Evolutionary conservation across 2,329 filamentous ascomycete genomes (phyloP).

Genomic region (Ceratocystis colombiana): DNA sequence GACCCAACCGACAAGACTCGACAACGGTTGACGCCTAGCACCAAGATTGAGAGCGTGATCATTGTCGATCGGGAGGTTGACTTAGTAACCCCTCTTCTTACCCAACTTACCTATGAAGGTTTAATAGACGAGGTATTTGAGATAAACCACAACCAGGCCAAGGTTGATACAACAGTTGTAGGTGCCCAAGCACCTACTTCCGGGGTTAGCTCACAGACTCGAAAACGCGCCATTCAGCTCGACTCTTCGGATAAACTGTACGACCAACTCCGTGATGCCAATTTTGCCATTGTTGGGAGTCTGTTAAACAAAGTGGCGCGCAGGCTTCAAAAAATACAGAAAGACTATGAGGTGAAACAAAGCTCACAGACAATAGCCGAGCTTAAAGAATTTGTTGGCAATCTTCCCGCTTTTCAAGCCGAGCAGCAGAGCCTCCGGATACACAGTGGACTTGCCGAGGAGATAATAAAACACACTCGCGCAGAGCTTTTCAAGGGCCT

Average conservation of each 20-base stretch:
- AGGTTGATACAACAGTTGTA: slow-evolving; percentile 82
- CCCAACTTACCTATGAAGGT: slow-evolving; percentile 93
- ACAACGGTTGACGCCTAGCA: slow-evolving; percentile 70
- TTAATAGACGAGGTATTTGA: slow-evolving; percentile 88
- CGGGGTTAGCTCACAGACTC: slow-evolving; percentile 47
- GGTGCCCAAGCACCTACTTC: slow-evolving; percentile 56
- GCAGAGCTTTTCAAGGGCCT: slow-evolving; percentile 80
- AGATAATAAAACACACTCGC: slow-evolving; percentile 86
- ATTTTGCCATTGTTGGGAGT: slow-evolving; percentile 88
- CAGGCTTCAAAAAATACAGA: slow-evolving; percentile 69
- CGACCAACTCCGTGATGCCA: slow-evolving; percentile 75
- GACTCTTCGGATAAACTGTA: slow-evolving; percentile 87
- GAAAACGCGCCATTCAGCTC: slow-evolving; percentile 78
- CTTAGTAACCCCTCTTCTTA: slow-evolving; percentile 81
- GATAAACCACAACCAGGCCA: slow-evolving; percentile 84
- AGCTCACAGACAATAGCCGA: slow-evolving; percentile 80
- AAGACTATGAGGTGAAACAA: slow-evolving; percentile 84
- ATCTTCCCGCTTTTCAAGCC: slow-evolving; percentile 80
- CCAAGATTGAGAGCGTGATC: slow-evolving; percentile 78
- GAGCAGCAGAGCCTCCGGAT: slow-evolving; percentile 89
- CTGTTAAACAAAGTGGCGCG: slow-evolving; percentile 84
- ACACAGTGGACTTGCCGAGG: slow-evolving; percentile 85
- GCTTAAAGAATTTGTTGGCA: slow-evolving; percentile 88
- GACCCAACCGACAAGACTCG: slow-evolving; percentile 52
- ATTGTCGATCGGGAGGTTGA: slow-evolving; percentile 94